Percentiles rank a stretch among this genome's conserved stretches.
Conservation (phyloP, 768 basidiomycete species). For the Trametes maxima region DNA sequence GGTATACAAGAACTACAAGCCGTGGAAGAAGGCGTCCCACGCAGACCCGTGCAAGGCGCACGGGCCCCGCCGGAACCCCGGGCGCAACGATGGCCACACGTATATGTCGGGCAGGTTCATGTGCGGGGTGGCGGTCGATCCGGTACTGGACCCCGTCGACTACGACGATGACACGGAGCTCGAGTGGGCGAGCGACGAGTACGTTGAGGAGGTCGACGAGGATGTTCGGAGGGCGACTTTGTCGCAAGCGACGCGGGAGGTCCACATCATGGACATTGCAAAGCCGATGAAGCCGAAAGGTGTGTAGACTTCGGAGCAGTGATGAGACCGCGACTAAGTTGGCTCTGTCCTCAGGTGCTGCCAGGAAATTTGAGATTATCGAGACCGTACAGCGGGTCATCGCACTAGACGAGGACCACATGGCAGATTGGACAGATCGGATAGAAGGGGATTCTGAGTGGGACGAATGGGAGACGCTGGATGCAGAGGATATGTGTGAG, state of each 20-base stretch:
- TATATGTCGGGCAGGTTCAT: slow-evolving; percentile 7
- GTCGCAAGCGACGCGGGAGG: not conserved
- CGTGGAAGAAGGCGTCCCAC: slow-evolving; percentile 7
- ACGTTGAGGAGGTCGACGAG: not conserved
- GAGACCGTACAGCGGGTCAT: slow-evolving; percentile 6
- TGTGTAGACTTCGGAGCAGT: not conserved
- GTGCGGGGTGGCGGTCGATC: not conserved
- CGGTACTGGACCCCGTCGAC: not conserved
- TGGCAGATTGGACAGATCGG: not conserved
- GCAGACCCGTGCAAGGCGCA: not conserved
- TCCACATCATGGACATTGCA: slow-evolving; percentile 18
- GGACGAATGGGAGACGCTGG: slow-evolving; percentile 7
- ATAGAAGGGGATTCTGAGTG: not conserved
- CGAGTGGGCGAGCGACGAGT: not conserved
- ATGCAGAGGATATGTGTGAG: not conserved
- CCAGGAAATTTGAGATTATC: slow-evolving; percentile 3
- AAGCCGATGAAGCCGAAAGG: slow-evolving; percentile 17
- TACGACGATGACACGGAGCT: not conserved
- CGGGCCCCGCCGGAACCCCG: not conserved
- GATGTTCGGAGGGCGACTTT: not conserved
- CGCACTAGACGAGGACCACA: slow-evolving; percentile 1
- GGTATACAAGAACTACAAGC: not conserved
- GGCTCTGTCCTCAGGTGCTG: not conserved
- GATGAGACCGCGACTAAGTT: not conserved
- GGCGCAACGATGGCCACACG: slow-evolving; percentile 1